Conservation (phyloP, 768 basidiomycete genomes). For the Suillus subluteus region DNA sequence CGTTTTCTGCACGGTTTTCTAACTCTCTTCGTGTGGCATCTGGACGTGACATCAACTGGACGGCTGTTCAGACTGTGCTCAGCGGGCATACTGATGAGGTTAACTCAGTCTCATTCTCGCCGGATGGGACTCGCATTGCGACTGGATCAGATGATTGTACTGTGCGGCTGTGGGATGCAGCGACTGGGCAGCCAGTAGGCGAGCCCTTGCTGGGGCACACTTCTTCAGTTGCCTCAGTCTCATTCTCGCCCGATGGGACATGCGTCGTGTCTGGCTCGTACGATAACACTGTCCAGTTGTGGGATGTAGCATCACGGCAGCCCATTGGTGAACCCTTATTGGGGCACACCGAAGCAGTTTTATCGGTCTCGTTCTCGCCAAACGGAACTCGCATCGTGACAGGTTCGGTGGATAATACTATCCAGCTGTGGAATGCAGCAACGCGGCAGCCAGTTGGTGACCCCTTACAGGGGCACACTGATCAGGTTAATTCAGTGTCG, state of each 20-base stretch:
- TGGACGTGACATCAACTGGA: background rate
- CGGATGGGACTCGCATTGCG: background rate
- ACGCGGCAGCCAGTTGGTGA: background rate
- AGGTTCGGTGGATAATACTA: background rate
- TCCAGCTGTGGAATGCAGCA: background rate
- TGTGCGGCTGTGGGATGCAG: background rate
- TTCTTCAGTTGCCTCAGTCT: background rate
- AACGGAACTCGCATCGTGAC: background rate
- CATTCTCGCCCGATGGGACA: background rate
- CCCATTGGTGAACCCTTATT: background rate
- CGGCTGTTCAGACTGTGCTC: background rate
- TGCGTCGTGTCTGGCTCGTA: background rate
- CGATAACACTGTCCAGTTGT: background rate
- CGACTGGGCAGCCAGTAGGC: background rate
- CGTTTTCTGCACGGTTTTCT: background rate
- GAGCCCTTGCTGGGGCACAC: background rate
- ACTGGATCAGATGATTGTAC: background rate
- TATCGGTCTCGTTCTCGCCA: background rate
- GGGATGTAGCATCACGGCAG: background rate
- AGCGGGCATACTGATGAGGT: background rate
- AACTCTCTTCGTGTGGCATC: background rate
- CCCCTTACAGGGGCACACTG: background rate
- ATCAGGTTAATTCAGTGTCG: fast-evolving
- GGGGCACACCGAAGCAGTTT: background rate
- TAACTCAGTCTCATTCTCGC: background rate